These are phyloP conservation scores for Aspergillus diversus DNA, from an alignment of 495 filamentous ascomycete species.

Conservation along the genomic window DNA sequence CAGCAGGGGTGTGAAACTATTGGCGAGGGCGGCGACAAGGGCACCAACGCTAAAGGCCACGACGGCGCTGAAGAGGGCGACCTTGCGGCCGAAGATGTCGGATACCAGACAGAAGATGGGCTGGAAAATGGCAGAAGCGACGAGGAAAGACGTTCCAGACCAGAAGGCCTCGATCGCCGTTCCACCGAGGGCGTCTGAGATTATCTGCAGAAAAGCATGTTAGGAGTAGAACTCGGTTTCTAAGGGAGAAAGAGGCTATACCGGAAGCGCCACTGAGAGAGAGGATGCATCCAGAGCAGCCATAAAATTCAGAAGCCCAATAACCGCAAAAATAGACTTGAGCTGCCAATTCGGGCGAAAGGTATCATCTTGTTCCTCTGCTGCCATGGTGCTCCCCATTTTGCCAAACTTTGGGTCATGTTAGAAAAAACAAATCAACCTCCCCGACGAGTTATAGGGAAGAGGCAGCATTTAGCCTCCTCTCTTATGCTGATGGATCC, in stretches of 20 bases:
- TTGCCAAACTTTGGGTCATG: neutral
- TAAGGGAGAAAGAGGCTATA: constrained; percentile 28
- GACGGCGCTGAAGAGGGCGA: constrained; percentile 42
- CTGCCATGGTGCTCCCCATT: neutral
- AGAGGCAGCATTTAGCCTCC: neutral
- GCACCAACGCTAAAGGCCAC: constrained; percentile 45
- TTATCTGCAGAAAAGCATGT: constrained; percentile 5
- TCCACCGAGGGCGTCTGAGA: constrained; percentile 39
- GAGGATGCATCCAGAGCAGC: constrained; percentile 72
- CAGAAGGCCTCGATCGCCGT: constrained; percentile 56
- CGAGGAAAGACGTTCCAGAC: constrained; percentile 53
- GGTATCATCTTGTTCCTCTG: neutral
- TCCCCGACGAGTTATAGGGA: neutral
- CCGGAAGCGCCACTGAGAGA: constrained; percentile 68
- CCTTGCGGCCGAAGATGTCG: constrained; percentile 56
- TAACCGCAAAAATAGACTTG: constrained; percentile 9
- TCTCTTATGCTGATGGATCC: too few relatives aligned
- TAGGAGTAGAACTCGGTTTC: neutral
- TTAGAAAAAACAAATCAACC: neutral
- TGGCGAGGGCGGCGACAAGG: constrained; percentile 37
- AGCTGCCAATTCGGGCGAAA: constrained; percentile 9
- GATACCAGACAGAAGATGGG: constrained; percentile 46
- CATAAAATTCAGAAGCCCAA: constrained; percentile 55
- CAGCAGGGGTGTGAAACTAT: constrained; percentile 35
- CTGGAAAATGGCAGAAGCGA: constrained; percentile 46